These are phyloP conservation scores for Mycena belliarum DNA, from an alignment of 768 basidiomycete species.

Conservation along the genomic window DNA sequence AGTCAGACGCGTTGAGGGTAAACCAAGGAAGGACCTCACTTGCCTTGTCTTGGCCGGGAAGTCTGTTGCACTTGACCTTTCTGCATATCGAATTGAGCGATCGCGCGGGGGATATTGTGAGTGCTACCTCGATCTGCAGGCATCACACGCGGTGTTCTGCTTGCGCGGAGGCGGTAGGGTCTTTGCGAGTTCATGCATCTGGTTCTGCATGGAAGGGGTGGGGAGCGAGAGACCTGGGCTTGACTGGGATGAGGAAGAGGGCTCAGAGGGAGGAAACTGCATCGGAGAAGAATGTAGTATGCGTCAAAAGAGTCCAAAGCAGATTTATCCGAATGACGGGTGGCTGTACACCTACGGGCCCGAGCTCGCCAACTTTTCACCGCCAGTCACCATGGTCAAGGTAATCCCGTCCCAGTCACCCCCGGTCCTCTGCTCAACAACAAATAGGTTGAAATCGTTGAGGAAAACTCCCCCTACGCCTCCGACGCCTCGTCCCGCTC, in stretches of 20 bases:
- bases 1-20: constrained; percentile 8
- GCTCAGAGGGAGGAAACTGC: too few species aligned
- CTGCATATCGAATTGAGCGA: constrained; percentile 88
- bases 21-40: constrained; percentile 25
- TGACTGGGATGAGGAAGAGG: background rate
- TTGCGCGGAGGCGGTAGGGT: constrained; percentile 83
- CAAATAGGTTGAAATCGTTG: constrained; percentile 70
- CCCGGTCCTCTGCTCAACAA: too few species aligned
- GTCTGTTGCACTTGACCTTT: constrained; percentile 86
- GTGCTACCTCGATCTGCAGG: too few species aligned
- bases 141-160: constrained; percentile 90
- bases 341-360: background rate
- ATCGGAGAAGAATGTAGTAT: background rate
- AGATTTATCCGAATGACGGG: constrained; percentile 23
- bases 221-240: constrained; percentile 60
- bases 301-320: background rate
- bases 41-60: constrained; percentile 84
- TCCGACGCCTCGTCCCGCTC: constrained; percentile 76
- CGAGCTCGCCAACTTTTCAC: background rate
- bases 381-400: constrained; percentile 74
- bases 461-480: constrained; percentile 80
- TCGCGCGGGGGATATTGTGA: too few species aligned
- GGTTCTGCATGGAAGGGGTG: constrained; percentile 71
- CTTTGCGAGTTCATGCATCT: constrained; percentile 81
- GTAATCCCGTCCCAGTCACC: background rate